Percentiles rank a stretch among this genome's conserved stretches.
These are phyloP conservation scores for Lactarius indigo DNA, from an alignment of 768 basidiomycete species.

Conservation along the genomic window DNA sequence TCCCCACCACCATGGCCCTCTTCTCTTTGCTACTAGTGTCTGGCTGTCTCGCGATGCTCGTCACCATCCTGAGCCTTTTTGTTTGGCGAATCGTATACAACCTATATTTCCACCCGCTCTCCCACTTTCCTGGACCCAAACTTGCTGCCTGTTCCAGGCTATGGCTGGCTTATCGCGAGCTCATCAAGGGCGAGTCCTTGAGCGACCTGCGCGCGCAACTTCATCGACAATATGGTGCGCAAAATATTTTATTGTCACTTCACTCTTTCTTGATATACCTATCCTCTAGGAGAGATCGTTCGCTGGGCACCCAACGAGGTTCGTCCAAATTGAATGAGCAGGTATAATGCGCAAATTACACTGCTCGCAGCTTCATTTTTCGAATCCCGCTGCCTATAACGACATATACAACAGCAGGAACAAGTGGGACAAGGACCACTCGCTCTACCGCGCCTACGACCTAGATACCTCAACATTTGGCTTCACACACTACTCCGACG, in stretches of 20 bases:
- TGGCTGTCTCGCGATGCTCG: not conserved
- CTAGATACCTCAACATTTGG: not conserved
- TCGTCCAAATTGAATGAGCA: not conserved
- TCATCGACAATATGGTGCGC: not conserved
- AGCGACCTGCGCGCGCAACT: not conserved
- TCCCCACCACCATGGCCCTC: not conserved
- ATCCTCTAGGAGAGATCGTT: not conserved
- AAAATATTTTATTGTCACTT: no score
- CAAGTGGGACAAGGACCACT: not conserved
- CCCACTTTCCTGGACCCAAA: not conserved
- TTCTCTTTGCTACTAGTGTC: no score
- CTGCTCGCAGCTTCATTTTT: not conserved
- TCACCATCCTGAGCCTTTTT: not conserved
- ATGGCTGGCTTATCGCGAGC: not conserved
- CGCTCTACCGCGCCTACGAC: conserved; percentile 2
- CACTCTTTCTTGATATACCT: not conserved
- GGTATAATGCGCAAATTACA: no score
- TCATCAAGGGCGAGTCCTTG: not conserved
- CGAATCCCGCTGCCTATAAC: not conserved
- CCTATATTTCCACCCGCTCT: not conserved
- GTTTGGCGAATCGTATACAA: not conserved
- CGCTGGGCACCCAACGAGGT: conserved; percentile 5
- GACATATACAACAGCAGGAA: not conserved
- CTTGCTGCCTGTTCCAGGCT: not conserved
- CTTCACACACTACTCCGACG: not conserved